A percentile compares a stretch with the other conserved stretches of the same genome.
Evolutionary conservation across 1,284 basidiomycete species (phyloP).

Genomic region (Dichomitus squalens): DNA sequence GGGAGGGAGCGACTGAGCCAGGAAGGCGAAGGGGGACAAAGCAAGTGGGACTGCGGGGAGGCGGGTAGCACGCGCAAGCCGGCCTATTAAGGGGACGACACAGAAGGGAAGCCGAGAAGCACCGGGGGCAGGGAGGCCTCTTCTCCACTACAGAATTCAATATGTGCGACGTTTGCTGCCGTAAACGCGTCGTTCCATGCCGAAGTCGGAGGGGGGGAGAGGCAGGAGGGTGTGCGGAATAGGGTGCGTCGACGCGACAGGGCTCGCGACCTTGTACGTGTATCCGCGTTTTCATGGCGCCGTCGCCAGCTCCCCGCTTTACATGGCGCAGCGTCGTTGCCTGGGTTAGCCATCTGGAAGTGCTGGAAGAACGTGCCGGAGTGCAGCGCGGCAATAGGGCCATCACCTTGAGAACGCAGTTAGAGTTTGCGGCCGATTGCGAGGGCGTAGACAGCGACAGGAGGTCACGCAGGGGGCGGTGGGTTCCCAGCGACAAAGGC

Average conservation of each 20-base stretch:
- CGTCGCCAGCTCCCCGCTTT: too few relatives aligned
- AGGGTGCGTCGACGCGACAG: background rate
- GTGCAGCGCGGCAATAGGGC: too few relatives aligned
- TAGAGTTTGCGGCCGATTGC: background rate
- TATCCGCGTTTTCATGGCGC: background rate
- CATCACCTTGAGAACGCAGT: too few relatives aligned
- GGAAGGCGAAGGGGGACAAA: background rate
- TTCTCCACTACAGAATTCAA: background rate
- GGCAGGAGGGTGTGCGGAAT: background rate
- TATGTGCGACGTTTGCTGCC: background rate
- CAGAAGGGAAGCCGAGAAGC: slow-evolving; percentile 1
- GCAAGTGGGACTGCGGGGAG: background rate
- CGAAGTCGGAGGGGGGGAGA: background rate
- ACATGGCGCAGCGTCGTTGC: too few relatives aligned
- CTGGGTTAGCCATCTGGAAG: too few relatives aligned
- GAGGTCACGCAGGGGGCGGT: background rate
- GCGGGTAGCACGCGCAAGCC: background rate
- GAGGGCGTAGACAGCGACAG: background rate
- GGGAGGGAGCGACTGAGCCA: background rate
- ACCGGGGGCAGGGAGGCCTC: background rate
- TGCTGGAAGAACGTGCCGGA: too few relatives aligned
- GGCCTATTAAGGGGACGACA: background rate
- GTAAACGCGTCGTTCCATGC: background rate
- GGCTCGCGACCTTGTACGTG: background rate
- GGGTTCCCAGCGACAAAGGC: background rate